These are phyloP conservation scores for Boletellus deceptivus DNA, from an alignment of 1,284 basidiomycete genomes.

Conservation along the genomic window DNA sequence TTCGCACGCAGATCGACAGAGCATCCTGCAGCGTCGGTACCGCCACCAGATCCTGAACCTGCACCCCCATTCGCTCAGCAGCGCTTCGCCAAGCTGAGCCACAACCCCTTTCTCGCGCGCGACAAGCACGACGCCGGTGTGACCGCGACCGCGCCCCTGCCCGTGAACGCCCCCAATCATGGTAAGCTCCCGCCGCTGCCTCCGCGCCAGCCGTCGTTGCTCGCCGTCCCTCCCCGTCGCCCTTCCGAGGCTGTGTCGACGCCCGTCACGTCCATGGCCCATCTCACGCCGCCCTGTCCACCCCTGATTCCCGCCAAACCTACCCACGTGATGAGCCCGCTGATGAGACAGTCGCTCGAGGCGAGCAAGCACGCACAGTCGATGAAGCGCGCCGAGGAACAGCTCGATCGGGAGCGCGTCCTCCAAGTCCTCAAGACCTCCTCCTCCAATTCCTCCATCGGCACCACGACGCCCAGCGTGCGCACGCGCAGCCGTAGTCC, in stretches of 20 bases:
- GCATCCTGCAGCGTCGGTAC: not conserved
- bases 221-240: conserved; percentile 25
- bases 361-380: conserved; percentile 67
- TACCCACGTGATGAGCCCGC: conserved; percentile 48
- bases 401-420: conserved; percentile 67
- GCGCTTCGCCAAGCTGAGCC: conserved; percentile 26
- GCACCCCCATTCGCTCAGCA: conserved; percentile 22
- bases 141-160: conserved; percentile 6
- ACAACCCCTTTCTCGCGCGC: conserved; percentile 33
- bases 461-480: conserved; percentile 1
- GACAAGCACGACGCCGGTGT: conserved; percentile 14
- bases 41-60: conserved; percentile 15
- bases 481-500: conserved; percentile 32
- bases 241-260: conserved; percentile 15
- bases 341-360: conserved; percentile 69
- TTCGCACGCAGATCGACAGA: conserved; percentile 26
- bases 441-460: conserved; percentile 25
- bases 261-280: conserved; percentile 2
- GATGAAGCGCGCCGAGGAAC: conserved; percentile 63
- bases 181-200: conserved; percentile 33
- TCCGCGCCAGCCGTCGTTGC: conserved; percentile 33
- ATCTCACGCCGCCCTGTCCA: conserved; percentile 6
- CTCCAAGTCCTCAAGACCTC: conserved; percentile 59
- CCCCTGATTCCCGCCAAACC: conserved; percentile 24
- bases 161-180: conserved; percentile 4